phyloP scores from a whole-genome alignment of 768 basidiomycete species.

The Lentinula edodes region DNA sequence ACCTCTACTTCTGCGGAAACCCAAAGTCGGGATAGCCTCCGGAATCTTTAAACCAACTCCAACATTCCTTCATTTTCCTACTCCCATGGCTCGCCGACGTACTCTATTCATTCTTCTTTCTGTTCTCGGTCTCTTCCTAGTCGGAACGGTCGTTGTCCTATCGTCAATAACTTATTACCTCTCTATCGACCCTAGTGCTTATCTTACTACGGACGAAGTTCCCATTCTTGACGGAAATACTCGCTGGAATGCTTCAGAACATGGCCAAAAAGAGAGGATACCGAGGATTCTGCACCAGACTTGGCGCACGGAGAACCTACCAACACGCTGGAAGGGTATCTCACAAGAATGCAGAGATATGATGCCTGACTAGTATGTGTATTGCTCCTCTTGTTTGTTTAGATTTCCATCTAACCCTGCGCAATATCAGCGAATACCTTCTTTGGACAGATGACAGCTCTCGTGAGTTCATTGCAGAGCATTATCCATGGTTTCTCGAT shows the following conservation, averaged over 20 bases:
- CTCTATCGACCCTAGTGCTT: slow-evolving; percentile 71
- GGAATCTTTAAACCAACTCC: background rate
- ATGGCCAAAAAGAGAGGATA: slow-evolving; percentile 65
- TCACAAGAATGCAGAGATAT: slow-evolving; percentile 84
- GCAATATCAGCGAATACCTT: slow-evolving; percentile 73
- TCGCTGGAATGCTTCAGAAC: slow-evolving; percentile 59
- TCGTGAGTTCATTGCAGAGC: slow-evolving; percentile 79
- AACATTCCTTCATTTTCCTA: slow-evolving; percentile 4
- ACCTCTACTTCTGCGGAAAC: background rate
- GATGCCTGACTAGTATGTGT: slow-evolving; percentile 92
- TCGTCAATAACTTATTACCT: slow-evolving; percentile 90
- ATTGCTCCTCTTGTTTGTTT: slow-evolving; percentile 7
- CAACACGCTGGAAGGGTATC: slow-evolving; percentile 71
- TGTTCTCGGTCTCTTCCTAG: slow-evolving; percentile 67
- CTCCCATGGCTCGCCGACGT: slow-evolving; percentile 39
- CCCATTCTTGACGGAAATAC: slow-evolving; percentile 47
- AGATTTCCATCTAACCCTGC: slow-evolving; percentile 10
- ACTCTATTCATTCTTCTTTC: slow-evolving; percentile 38
- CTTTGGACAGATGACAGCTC: slow-evolving; percentile 95
- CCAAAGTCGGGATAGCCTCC: background rate
- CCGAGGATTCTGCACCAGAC: slow-evolving; percentile 97
- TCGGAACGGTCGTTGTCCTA: slow-evolving; percentile 88
- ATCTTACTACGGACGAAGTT: slow-evolving; percentile 75
- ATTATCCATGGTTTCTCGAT: slow-evolving; percentile 91
- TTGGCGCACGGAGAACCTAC: slow-evolving; percentile 90